phyloP scores from a whole-genome alignment of 2,329 filamentous ascomycete genomes.

The Ascochyta koolunga region DNA sequence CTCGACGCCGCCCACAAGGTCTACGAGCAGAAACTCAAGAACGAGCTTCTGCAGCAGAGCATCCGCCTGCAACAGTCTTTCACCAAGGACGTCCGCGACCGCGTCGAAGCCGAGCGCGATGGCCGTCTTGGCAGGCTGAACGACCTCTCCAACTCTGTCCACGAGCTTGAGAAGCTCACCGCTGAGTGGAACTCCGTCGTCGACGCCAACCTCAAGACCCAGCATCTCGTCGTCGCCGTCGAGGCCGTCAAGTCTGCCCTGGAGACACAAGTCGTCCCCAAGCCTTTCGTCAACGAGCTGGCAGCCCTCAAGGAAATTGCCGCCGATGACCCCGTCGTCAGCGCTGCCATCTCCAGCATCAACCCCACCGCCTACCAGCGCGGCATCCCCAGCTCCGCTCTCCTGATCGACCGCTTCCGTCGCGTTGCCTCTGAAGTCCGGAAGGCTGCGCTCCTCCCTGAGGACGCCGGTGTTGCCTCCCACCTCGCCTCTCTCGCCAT shows the following conservation, averaged over 20 bases:
- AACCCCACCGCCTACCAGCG: constrained; percentile 93
- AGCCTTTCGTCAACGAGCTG: constrained; percentile 89
- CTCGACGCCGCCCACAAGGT: constrained; percentile 79
- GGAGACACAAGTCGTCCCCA: constrained; percentile 73
- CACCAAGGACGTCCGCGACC: constrained; percentile 74
- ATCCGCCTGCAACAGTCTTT: constrained; percentile 87
- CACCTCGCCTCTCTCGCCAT: constrained; percentile 89
- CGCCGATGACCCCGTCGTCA: constrained; percentile 80
- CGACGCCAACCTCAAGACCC: constrained; percentile 87
- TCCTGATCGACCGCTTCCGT: constrained; percentile 94
- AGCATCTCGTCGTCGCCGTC: constrained; percentile 94
- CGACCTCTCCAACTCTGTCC: constrained; percentile 77
- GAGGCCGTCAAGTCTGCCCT: constrained; percentile 89
- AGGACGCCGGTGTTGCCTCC: constrained; percentile 91
- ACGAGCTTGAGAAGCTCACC: constrained; percentile 85
- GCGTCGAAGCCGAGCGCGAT: constrained; percentile 87
- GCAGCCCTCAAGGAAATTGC: constrained; percentile 94
- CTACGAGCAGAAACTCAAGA: constrained; percentile 81
- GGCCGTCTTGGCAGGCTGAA: constrained; percentile 85
- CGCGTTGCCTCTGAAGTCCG: constrained; percentile 90
- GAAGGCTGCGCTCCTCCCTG: constrained; percentile 90
- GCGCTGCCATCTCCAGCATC: constrained; percentile 94
- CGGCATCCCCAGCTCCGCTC: constrained; percentile 80
- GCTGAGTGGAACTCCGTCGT: constrained; percentile 89
- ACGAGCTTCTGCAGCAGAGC: constrained; percentile 88